Conservation (phyloP, 1,284 basidiomycete genomes). For the Golubevia sp. region DNA sequence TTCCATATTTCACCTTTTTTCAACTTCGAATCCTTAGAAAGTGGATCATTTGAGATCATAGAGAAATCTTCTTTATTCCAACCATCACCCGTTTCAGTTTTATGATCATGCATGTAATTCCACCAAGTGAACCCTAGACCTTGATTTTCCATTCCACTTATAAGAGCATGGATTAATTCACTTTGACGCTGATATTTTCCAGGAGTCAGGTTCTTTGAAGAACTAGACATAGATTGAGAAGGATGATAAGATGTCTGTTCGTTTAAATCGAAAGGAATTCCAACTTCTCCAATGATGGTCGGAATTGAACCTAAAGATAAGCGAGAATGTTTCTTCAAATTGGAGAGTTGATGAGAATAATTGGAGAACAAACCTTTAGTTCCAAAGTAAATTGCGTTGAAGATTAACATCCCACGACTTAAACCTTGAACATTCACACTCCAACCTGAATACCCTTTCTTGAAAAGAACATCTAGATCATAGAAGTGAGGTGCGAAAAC, state of each 20-base stretch:
- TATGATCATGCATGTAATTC: constrained; percentile 56
- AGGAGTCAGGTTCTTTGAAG: neutral
- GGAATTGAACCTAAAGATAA: constrained; percentile 40
- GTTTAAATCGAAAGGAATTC: constrained; percentile 57
- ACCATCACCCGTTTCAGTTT: constrained; percentile 35
- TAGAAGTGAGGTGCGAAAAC: constrained; percentile 59
- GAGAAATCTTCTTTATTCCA: constrained; percentile 59
- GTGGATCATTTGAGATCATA: constrained; percentile 33
- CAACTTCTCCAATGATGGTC: constrained; percentile 49
- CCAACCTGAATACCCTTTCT: constrained; percentile 34
- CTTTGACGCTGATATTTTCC: constrained; percentile 42
- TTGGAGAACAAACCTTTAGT: constrained; percentile 30
- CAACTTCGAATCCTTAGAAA: constrained; percentile 19
- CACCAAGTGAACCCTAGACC: constrained; percentile 48
- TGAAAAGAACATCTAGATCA: constrained; percentile 58
- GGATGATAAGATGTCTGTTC: constrained; percentile 5
- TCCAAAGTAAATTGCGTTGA: constrained; percentile 48
- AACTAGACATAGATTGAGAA: neutral
- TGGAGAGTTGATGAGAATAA: constrained; percentile 31
- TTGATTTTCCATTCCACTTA: constrained; percentile 42
- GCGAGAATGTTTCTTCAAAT: constrained; percentile 21
- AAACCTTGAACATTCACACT: constrained; percentile 57
- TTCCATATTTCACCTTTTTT: constrained; percentile 21
- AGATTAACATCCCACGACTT: constrained; percentile 45
- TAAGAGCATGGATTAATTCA: constrained; percentile 38